Conservation (phyloP, 1,284 basidiomycete genomes). For the Pyrrhoderma noxium region DNA sequence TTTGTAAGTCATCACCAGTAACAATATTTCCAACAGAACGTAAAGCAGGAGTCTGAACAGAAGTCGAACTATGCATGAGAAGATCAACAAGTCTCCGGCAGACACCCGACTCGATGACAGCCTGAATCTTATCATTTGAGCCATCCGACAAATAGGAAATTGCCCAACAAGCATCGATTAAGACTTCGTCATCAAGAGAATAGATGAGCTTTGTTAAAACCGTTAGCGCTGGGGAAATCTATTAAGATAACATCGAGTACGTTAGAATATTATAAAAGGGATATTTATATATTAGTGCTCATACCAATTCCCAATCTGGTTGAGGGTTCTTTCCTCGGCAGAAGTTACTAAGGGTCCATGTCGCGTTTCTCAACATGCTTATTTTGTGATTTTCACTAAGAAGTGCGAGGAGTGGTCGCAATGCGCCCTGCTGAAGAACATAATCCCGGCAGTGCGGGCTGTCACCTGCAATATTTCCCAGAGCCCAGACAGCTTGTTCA, state of each 20-base stretch:
- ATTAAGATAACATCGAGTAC: conserved; percentile 54
- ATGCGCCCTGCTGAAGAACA: conserved; percentile 71
- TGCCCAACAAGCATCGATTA: conserved; percentile 99
- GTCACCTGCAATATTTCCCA: conserved; percentile 95
- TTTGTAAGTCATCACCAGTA: conserved; percentile 97
- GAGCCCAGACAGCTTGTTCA: conserved; percentile 95
- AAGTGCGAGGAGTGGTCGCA: conserved; percentile 64
- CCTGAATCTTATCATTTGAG: conserved; percentile 99
- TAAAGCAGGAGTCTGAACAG: conserved; percentile 97
- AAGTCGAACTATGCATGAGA: conserved; percentile 94
- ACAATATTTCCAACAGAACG: conserved; percentile 99
- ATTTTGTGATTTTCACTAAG: conserved; percentile 88
- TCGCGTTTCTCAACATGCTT: conserved; percentile 95
- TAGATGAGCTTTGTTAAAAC: conserved; percentile 98
- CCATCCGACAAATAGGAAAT: conserved; percentile 99
- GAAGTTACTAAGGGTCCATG: conserved; percentile 98
- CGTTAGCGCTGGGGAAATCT: conserved; percentile 95
- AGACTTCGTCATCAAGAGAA: conserved; percentile 96
- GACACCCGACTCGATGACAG: conserved; percentile 97
- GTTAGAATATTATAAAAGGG: conserved; percentile 1
- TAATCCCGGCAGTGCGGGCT: conserved; percentile 92
- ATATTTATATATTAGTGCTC: conserved; percentile 23
- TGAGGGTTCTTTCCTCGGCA: conserved; percentile 95
- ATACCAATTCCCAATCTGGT: conserved; percentile 88
- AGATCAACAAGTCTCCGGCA: conserved; percentile 96